These are phyloP conservation scores for Colletotrichum falcatum DNA, from an alignment of 2,329 filamentous ascomycete genomes.

Conservation along the genomic window DNA sequence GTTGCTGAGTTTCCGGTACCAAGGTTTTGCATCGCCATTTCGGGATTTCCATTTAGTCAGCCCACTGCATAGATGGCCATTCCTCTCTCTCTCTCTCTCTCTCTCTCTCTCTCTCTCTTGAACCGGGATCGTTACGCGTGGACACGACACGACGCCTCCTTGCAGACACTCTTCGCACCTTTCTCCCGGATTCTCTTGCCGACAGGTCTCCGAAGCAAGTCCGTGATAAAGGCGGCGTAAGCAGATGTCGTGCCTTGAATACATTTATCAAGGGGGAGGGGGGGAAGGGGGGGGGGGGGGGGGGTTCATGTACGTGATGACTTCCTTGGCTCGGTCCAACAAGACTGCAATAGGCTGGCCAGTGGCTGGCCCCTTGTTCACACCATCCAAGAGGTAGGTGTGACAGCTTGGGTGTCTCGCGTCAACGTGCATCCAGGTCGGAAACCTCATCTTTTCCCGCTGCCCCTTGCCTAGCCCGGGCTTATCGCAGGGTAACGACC, in stretches of 20 bases:
- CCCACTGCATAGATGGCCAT: slow-evolving; percentile 28
- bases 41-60: slow-evolving; percentile 21
- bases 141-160: background rate
- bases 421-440: background rate
- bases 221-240: slow-evolving; percentile 7
- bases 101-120: no score
- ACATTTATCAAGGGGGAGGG: slow-evolving; percentile 9
- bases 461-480: background rate
- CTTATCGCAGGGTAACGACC: slow-evolving; percentile 19
- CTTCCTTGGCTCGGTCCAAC: slow-evolving; percentile 9
- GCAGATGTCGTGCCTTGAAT: slow-evolving; percentile 9
- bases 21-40: slow-evolving; percentile 27
- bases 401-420: slow-evolving; percentile 1
- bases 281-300: no score
- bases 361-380: background rate
- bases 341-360: slow-evolving; percentile 21
- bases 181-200: slow-evolving; percentile 16
- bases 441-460: background rate
- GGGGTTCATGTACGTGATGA: slow-evolving; percentile 25
- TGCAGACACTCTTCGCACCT: background rate
- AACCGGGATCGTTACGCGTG: slow-evolving; percentile 18
- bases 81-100: no score
- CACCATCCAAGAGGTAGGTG: background rate
- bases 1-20: slow-evolving; percentile 30
- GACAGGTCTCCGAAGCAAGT: slow-evolving; percentile 37